Percentiles rank a stretch among this genome's conserved stretches.
These are phyloP conservation scores for Colletotrichum limetticola DNA, from an alignment of 2,329 filamentous ascomycete species.

Conservation along the genomic window DNA sequence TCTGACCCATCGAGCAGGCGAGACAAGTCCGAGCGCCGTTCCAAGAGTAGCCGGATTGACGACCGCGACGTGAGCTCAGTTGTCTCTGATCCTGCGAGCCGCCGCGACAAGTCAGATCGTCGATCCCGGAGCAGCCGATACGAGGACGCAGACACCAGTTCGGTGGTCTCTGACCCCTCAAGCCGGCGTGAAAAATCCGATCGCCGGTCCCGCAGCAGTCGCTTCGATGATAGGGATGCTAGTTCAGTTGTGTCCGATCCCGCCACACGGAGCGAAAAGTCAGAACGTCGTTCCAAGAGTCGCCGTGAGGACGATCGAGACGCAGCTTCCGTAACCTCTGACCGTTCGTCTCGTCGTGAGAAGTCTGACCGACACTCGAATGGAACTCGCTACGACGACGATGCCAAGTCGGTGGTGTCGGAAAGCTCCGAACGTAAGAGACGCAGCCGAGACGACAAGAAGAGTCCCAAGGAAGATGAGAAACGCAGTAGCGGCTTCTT, in stretches of 20 bases:
- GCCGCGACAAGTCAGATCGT: constrained; percentile 46
- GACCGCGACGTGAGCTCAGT: constrained; percentile 61
- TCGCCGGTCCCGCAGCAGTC: constrained; percentile 16
- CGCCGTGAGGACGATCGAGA: constrained; percentile 52
- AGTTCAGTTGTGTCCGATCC: constrained; percentile 61
- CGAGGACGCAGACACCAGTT: constrained; percentile 60
- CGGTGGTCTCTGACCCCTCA: constrained; percentile 46
- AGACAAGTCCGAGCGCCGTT: constrained; percentile 49
- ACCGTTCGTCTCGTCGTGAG: constrained; percentile 47
- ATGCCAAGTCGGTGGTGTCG: constrained; percentile 56
- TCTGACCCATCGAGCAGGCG: constrained; percentile 53
- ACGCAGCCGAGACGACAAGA: constrained; percentile 46
- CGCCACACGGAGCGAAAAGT: constrained; percentile 44
- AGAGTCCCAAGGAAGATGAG: constrained; percentile 49
- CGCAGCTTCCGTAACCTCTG: constrained; percentile 61
- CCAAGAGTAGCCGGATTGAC: constrained; percentile 50
- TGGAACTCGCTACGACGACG: constrained; percentile 53
- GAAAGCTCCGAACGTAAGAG: constrained; percentile 41
- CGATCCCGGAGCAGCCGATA: constrained; percentile 48
- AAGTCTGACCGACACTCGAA: constrained; percentile 50
- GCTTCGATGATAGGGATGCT: constrained; percentile 54
- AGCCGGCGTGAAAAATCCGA: constrained; percentile 22
- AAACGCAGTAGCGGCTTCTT: constrained; percentile 57
- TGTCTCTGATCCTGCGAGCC: constrained; percentile 55
- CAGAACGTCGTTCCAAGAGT: constrained; percentile 48